Percentiles rank a stretch among this genome's conserved stretches.
These are phyloP conservation scores for Hymenotorrendiella dingleyae DNA, from an alignment of 2,329 filamentous ascomycete species.

Conservation along the genomic window DNA sequence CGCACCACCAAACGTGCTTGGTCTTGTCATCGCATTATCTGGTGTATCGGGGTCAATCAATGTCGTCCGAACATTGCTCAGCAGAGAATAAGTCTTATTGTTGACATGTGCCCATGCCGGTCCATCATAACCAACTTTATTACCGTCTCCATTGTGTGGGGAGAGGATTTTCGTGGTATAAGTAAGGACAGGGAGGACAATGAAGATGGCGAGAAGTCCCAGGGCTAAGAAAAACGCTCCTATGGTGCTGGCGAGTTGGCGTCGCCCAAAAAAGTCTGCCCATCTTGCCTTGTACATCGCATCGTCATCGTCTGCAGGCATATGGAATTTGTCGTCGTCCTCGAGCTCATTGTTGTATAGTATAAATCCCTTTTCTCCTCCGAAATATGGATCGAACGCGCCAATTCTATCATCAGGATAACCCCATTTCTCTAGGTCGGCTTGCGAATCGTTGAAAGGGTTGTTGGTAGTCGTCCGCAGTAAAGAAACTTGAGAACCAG, in stretches of 20 bases:
- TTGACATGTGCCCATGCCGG: conserved; percentile 42
- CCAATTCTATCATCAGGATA: conserved; percentile 42
- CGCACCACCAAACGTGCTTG: conserved; percentile 38
- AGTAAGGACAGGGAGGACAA: conserved; percentile 44
- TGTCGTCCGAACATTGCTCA: conserved; percentile 41
- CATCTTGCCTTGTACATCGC: conserved; percentile 34
- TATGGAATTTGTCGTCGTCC: conserved; percentile 48
- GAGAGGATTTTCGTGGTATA: conserved; percentile 29
- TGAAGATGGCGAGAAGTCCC: conserved; percentile 44
- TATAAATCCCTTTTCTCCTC: conserved; percentile 33
- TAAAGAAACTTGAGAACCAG: conserved; percentile 7
- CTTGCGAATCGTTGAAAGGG: conserved; percentile 20
- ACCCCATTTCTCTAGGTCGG: conserved; percentile 33
- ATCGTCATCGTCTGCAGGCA: conserved; percentile 45
- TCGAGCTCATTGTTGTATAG: conserved; percentile 45
- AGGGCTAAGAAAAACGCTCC: conserved; percentile 38
- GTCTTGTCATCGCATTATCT: conserved; percentile 37
- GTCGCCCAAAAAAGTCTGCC: conserved; percentile 39
- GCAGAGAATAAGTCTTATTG: conserved; percentile 38
- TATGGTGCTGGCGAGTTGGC: conserved; percentile 35
- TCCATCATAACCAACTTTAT: conserved; percentile 14
- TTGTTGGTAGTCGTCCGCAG: conserved; percentile 17
- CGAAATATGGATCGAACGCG: conserved; percentile 37
- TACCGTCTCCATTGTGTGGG: background rate
- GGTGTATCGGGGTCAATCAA: conserved; percentile 50